Percentiles rank a stretch among this genome's conserved stretches.
Evolutionary conservation across 1,284 basidiomycete species (phyloP).

Genomic region (Ustilago hordei): DNA sequence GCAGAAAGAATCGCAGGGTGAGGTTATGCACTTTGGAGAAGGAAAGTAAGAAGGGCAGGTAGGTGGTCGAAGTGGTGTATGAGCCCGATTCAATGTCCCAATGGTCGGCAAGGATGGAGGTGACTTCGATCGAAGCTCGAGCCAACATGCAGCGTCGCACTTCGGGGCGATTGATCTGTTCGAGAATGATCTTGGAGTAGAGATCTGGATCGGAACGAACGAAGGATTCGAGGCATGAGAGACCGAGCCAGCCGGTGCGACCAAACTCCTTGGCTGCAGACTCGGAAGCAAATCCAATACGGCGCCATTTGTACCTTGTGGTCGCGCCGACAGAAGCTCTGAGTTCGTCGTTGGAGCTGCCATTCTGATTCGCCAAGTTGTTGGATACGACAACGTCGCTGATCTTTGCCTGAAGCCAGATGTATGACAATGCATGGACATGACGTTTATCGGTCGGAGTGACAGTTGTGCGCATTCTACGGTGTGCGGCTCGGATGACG

Average conservation of each 20-base stretch:
- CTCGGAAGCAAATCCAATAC: conserved; percentile 83
- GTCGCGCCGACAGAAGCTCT: conserved; percentile 70
- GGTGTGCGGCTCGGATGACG: conserved; percentile 82
- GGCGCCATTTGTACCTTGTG: conserved; percentile 77
- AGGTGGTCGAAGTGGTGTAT: conserved; percentile 84
- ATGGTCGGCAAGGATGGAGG: conserved; percentile 73
- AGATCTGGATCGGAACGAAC: conserved; percentile 80
- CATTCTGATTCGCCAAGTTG: conserved; percentile 70
- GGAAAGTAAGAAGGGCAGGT: conserved; percentile 90
- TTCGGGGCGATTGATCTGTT: conserved; percentile 82
- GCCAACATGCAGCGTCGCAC: conserved; percentile 87
- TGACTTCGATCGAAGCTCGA: conserved; percentile 85
- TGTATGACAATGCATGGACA: conserved; percentile 59
- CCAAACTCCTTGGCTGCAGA: conserved; percentile 84
- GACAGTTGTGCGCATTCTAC: conserved; percentile 82
- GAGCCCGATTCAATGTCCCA: conserved; percentile 55
- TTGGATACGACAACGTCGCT: conserved; percentile 74
- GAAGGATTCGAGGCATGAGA: conserved; percentile 81
- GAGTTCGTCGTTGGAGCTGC: conserved; percentile 70
- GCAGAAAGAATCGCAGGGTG: conserved; percentile 86
- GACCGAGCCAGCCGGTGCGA: conserved; percentile 78
- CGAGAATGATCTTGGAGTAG: conserved; percentile 86
- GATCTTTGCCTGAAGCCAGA: conserved; percentile 64
- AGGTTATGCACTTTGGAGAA: conserved; percentile 83
- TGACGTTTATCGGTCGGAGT: conserved; percentile 64